Percentiles rank a stretch among this genome's conserved stretches.
These are phyloP conservation scores for Boletus fagicola DNA, from an alignment of 768 basidiomycete species.

Conservation along the genomic window DNA sequence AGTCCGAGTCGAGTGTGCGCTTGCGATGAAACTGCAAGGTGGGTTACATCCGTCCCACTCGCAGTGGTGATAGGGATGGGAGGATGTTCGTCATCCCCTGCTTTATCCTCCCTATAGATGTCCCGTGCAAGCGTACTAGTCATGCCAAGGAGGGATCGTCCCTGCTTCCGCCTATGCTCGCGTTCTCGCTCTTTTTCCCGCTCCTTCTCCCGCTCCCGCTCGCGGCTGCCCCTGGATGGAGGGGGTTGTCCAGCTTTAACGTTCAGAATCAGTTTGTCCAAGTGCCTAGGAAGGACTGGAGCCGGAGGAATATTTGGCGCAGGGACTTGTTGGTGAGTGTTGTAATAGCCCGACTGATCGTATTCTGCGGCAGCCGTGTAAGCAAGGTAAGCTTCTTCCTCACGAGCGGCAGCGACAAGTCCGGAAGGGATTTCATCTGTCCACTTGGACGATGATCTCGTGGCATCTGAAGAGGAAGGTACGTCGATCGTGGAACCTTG, in stretches of 20 bases:
- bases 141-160: slow-evolving; percentile 36
- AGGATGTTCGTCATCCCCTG: slow-evolving; percentile 21
- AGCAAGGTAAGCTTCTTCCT: slow-evolving; percentile 77
- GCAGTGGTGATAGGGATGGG: slow-evolving; percentile 38
- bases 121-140: slow-evolving; percentile 35
- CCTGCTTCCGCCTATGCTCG: slow-evolving; percentile 31
- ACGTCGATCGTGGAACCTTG: slow-evolving; percentile 31
- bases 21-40: slow-evolving; percentile 24
- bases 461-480: slow-evolving; percentile 30
- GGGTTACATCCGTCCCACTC: slow-evolving; percentile 39
- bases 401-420: slow-evolving; percentile 73
- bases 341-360: slow-evolving; percentile 36
- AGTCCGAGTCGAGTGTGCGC: slow-evolving; percentile 34
- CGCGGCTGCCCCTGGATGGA: slow-evolving; percentile 29
- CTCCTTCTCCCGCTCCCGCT: slow-evolving; percentile 37
- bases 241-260: slow-evolving; percentile 35
- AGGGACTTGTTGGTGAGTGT: slow-evolving; percentile 41
- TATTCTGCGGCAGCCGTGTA: slow-evolving; percentile 33
- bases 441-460: slow-evolving; percentile 50
- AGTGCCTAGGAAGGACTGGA: slow-evolving; percentile 81
- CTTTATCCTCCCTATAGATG: slow-evolving; percentile 23
- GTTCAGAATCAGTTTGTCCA: slow-evolving; percentile 94
- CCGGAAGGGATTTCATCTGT: slow-evolving; percentile 75
- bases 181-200: slow-evolving; percentile 35
- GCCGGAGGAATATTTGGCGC: slow-evolving; percentile 85